These are phyloP conservation scores for Arthrobotrys entomopaga DNA, from an alignment of 2,329 filamentous ascomycete genomes.

Conservation along the genomic window DNA sequence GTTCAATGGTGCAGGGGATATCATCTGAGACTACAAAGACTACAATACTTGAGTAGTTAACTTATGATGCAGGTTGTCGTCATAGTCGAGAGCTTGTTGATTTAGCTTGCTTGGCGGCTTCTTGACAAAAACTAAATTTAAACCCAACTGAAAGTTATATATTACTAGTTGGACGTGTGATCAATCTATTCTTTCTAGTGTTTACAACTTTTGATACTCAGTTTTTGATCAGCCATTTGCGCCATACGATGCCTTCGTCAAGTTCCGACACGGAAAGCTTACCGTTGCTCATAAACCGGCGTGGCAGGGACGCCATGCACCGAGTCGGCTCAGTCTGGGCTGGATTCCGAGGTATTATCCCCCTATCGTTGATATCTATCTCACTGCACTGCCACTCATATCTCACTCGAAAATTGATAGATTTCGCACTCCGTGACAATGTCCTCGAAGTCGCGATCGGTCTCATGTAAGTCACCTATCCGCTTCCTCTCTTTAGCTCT, in stretches of 20 bases:
- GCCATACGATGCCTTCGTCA: constrained; percentile 18
- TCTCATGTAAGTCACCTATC: constrained; percentile 69
- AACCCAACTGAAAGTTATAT: not conserved
- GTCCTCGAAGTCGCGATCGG: constrained; percentile 80
- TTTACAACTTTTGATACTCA: constrained; percentile 1
- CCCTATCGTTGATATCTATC: not conserved
- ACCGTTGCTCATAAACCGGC: constrained; percentile 33
- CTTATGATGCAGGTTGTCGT: too few species aligned
- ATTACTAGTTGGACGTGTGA: too few species aligned
- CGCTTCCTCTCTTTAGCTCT: not conserved
- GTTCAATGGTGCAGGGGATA: too few species aligned
- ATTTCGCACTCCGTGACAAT: constrained; percentile 79
- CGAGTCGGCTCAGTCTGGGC: constrained; percentile 35
- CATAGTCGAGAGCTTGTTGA: too few species aligned
- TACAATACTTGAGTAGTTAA: too few species aligned
- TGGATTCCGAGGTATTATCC: constrained; percentile 37
- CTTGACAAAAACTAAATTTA: too few species aligned
- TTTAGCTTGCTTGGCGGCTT: too few species aligned
- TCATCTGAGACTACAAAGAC: too few species aligned
- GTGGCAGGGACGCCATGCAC: constrained; percentile 37
- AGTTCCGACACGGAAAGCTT: constrained; percentile 27
- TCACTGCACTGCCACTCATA: not conserved
- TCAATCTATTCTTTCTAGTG: too few species aligned
- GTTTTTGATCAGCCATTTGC: not conserved
- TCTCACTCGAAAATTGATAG: constrained; percentile 70